A percentile compares a stretch with the other conserved stretches of the same genome.
Evolutionary conservation across 2,329 filamentous ascomycete species (phyloP).

Genomic region (Sclerotiophoma versabilis): DNA sequence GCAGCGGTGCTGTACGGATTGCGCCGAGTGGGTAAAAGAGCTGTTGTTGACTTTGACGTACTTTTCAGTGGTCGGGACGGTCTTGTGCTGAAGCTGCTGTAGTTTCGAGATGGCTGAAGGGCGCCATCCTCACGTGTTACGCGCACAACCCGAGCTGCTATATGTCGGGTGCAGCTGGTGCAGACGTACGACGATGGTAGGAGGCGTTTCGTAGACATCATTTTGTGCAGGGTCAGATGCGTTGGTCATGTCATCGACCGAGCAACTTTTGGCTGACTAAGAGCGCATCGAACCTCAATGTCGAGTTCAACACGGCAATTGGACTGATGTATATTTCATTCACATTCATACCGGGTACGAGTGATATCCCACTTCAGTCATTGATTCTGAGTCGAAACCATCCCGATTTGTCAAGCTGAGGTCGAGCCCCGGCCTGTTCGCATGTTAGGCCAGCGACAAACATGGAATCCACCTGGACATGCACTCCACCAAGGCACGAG

Average conservation of each 20-base stretch:
- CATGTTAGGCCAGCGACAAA: slow-evolving; percentile 7
- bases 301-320: not conserved
- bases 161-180: slow-evolving; percentile 35
- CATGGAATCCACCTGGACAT: slow-evolving; percentile 11
- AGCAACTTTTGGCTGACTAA: slow-evolving; percentile 25
- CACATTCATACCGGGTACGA: not conserved
- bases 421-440: slow-evolving; percentile 18
- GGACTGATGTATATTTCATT: not conserved
- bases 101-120: slow-evolving; percentile 6
- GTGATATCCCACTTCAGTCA: not conserved
- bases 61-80: slow-evolving; percentile 14
- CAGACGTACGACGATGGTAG: slow-evolving; percentile 31
- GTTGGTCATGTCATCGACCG: slow-evolving; percentile 14
- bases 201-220: slow-evolving; percentile 29
- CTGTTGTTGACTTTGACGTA: not conserved
- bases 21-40: not conserved
- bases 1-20: slow-evolving; percentile 37
- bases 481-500: slow-evolving; percentile 17
- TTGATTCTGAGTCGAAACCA: not conserved
- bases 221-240: slow-evolving; percentile 26
- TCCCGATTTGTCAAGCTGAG: slow-evolving; percentile 17
- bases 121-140: not conserved
- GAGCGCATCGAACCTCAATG: not conserved
- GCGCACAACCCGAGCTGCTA: slow-evolving; percentile 8
- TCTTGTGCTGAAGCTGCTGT: slow-evolving; percentile 7